These are phyloP conservation scores for Mycena epipterygia DNA, from an alignment of 768 basidiomycete genomes.

Conservation along the genomic window DNA sequence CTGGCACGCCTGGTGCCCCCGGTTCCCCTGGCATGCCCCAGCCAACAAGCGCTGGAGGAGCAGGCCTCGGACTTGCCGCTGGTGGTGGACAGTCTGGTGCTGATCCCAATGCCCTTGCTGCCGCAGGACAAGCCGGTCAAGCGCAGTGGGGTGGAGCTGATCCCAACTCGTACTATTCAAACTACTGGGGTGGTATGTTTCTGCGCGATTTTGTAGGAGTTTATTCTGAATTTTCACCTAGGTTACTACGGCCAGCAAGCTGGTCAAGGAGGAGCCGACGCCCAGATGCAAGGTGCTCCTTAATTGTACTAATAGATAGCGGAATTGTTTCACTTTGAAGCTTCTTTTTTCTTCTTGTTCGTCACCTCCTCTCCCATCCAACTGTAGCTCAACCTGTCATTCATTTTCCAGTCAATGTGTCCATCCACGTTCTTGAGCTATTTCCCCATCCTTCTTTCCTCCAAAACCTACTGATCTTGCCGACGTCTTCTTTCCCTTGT, in stretches of 20 bases:
- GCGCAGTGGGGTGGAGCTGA: slow-evolving; percentile 85
- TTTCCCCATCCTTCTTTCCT: slow-evolving; percentile 8
- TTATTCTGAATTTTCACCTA: slow-evolving; percentile 45
- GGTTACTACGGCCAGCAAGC: slow-evolving; percentile 89
- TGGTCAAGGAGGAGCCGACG: slow-evolving; percentile 69
- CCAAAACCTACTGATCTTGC: slow-evolving; percentile 27
- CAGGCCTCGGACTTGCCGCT: slow-evolving; percentile 67
- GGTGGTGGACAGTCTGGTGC: slow-evolving; percentile 70
- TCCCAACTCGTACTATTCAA: slow-evolving; percentile 81
- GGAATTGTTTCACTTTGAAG: slow-evolving; percentile 20
- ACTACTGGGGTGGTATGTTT: slow-evolving; percentile 86
- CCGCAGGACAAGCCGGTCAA: slow-evolving; percentile 71
- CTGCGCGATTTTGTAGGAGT: neutral
- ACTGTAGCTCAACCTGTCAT: slow-evolving; percentile 37
- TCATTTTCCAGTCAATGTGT: slow-evolving; percentile 30
- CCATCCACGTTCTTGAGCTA: slow-evolving; percentile 30
- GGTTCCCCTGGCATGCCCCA: slow-evolving; percentile 74
- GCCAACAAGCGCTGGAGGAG: slow-evolving; percentile 65
- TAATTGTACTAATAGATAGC: slow-evolving; percentile 44
- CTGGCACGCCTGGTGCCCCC: slow-evolving; percentile 62
- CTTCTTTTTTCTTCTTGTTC: slow-evolving; percentile 37
- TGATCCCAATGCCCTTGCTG: slow-evolving; percentile 65
- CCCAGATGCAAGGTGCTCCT: slow-evolving; percentile 65
- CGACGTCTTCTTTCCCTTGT: slow-evolving; percentile 30
- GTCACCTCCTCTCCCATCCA: slow-evolving; percentile 32